Percentiles rank a stretch among this genome's conserved stretches.
Evolutionary conservation across 2,329 filamentous ascomycete genomes (phyloP).

Genomic region (Blumeria hordei): DNA sequence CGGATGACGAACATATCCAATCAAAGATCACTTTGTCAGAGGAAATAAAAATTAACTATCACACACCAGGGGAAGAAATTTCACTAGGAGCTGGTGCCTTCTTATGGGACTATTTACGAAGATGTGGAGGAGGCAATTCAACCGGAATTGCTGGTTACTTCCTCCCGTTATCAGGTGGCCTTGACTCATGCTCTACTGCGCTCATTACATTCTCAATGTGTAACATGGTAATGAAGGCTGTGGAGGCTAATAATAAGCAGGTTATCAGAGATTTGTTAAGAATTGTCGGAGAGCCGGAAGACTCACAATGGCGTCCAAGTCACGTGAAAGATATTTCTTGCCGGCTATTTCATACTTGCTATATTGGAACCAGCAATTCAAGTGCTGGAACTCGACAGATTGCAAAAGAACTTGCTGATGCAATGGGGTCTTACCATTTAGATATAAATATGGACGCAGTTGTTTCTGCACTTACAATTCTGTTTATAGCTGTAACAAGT

Average conservation of each 20-base stretch:
- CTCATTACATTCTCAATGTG: conserved; percentile 20
- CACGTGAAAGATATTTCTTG: conserved; percentile 30
- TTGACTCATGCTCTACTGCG: conserved; percentile 33
- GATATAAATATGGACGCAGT: conserved; percentile 29
- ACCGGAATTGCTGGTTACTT: conserved; percentile 24
- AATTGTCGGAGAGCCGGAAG: conserved; percentile 25
- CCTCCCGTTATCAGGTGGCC: conserved; percentile 32
- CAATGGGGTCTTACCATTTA: conserved; percentile 48
- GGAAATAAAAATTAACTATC: conserved; percentile 23
- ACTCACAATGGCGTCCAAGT: conserved; percentile 18
- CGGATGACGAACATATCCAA: conserved; percentile 18
- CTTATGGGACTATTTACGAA: conserved; percentile 38
- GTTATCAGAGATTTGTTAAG: conserved; percentile 26
- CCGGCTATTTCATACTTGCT: conserved; percentile 36
- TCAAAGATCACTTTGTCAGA: conserved; percentile 19
- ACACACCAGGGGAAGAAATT: conserved; percentile 42
- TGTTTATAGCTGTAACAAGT: conserved; percentile 31
- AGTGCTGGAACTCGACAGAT: conserved; percentile 33
- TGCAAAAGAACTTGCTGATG: conserved; percentile 32
- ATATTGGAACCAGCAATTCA: conserved; percentile 32
- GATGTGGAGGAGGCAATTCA: conserved; percentile 13
- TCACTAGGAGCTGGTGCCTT: conserved; percentile 38
- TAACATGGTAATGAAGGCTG: conserved; percentile 27
- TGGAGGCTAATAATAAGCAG: conserved; percentile 24
- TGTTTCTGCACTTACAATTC: conserved; percentile 13